Evolutionary conservation across 768 basidiomycete species (phyloP), one percentile per base, ranked within the genome.

Genomic region (Calocybe indica): DNA sequence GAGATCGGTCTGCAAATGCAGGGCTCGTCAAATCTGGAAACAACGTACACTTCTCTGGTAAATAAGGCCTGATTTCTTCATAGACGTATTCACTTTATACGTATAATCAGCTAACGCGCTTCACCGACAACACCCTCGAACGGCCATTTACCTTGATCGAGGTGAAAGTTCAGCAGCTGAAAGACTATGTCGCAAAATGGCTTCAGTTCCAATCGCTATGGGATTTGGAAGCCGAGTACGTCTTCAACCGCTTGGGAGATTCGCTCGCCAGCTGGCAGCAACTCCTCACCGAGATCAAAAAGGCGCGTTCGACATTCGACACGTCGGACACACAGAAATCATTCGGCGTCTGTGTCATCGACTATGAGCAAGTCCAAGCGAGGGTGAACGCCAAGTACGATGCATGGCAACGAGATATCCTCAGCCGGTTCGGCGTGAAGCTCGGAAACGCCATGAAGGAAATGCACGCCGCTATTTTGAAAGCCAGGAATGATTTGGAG

Each of bases 331-430:
- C 91, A 7, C 84, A 87, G 58, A 91, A 87, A 54, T 80, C 80
- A 40, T 96, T 98, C 60, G 93, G 94, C 1, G 88, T 94, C 7
- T 93, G 91, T 59, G 80, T 94, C 38, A 86, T 99, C 58, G 91
- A 97, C 66, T 99, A 97, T 65, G 95, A 98, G 64, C 94, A 95
- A 65, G 96, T 97, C 28, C 96, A 99, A 67, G 80, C 90, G 39
- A 80, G 94, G 55, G 96, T 99, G 59, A 97, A 97, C 65, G 92
- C 94, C 50, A 98, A 97, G 71, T 99, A 99, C 63, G 96, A 98
- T 62, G 74, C 91, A 13, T 98, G 96, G 95, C 95, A 98, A 72
- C 76, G 87, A 51, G 96, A 99, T 57, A 92, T 99, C 51, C 72
- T 97, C 55, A 85, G 82, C 52, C 76, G 92, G 40, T 98, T 97